Percentiles rank a stretch among this genome's conserved stretches.
These are phyloP conservation scores for Mrakia frigida DNA, from an alignment of 768 basidiomycete species.

Conservation along the genomic window DNA sequence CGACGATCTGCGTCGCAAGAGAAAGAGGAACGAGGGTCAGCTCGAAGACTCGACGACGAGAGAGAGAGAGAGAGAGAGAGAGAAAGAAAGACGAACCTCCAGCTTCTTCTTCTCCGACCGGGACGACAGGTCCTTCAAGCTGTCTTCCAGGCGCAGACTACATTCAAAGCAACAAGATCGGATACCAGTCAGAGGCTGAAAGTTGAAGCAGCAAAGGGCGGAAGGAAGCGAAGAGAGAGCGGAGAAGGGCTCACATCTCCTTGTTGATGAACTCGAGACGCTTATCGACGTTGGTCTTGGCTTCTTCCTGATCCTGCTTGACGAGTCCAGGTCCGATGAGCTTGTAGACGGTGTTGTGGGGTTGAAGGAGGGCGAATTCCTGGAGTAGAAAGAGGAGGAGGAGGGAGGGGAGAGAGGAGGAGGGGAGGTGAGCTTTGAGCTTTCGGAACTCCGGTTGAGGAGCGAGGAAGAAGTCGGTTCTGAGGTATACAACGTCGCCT, in stretches of 20 bases:
- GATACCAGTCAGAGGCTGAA: neutral
- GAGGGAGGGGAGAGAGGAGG: neutral
- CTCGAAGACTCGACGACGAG: neutral
- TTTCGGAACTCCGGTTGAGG: neutral
- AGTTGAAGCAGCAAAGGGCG: neutral
- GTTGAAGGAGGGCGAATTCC: conserved; percentile 74
- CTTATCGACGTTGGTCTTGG: conserved; percentile 79
- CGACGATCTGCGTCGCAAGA: conserved; percentile 22
- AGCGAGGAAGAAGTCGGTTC: neutral
- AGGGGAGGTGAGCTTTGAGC: neutral
- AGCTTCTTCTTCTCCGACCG: conserved; percentile 74
- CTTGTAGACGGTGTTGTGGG: conserved; percentile 80
- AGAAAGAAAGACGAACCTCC: conserved; percentile 53
- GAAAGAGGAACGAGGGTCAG: neutral
- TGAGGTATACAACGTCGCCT: too few species aligned
- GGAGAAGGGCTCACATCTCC: conserved; percentile 64
- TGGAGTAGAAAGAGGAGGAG: conserved; percentile 41
- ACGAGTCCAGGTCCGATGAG: conserved; percentile 85
- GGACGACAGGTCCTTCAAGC: conserved; percentile 70
- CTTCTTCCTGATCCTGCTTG: conserved; percentile 80
- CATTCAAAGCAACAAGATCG: too few species aligned
- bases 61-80: neutral
- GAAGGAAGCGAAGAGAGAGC: neutral
- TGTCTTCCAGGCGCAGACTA: conserved; percentile 39
- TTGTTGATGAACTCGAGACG: conserved; percentile 79